Conservation (phyloP, 306 rosid species). For the Trifolium repens region DNA sequence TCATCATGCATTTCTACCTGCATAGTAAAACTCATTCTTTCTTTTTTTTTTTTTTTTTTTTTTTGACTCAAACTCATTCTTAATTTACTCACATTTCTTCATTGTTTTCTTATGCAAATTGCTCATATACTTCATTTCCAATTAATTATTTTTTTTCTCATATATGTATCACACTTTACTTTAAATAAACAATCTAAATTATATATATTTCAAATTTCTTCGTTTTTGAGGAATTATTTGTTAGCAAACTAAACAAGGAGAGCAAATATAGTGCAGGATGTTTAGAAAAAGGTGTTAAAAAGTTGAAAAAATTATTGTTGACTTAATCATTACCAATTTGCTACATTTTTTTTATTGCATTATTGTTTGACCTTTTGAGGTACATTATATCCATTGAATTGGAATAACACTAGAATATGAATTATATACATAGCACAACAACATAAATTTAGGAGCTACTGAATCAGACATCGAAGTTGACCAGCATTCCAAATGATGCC, state of each 20-base stretch:
- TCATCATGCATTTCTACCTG: neutral
- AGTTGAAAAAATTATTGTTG: conserved; percentile 32
- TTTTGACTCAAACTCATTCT: too few species aligned
- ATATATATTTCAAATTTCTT: neutral
- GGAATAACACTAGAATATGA: conserved; percentile 3
- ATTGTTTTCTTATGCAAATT: neutral
- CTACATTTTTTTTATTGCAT: conserved; percentile 16
- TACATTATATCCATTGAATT: conserved; percentile 25
- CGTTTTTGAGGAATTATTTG: neutral
- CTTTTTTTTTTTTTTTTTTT: too few species aligned
- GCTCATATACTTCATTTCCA: too few species aligned
- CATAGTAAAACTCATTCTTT: too few species aligned
- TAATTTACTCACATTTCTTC: neutral
- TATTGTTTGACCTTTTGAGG: conserved; percentile 38
- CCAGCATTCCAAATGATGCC: conserved; percentile 9
- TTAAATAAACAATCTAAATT: neutral
- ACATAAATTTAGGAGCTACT: conserved; percentile 28
- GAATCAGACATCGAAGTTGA: conserved; percentile 21
- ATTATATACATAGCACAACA: neutral
- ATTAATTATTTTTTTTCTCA: too few species aligned
- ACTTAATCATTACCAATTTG: conserved; percentile 8
- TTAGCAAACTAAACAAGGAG: conserved; percentile 1
- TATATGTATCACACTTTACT: too few species aligned
- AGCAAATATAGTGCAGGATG: neutral
- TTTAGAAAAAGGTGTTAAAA: neutral